Percentiles rank a stretch among this genome's conserved stretches.
These are phyloP conservation scores for Hypholoma sublateritium DNA, from an alignment of 768 basidiomycete species.

Conservation along the genomic window DNA sequence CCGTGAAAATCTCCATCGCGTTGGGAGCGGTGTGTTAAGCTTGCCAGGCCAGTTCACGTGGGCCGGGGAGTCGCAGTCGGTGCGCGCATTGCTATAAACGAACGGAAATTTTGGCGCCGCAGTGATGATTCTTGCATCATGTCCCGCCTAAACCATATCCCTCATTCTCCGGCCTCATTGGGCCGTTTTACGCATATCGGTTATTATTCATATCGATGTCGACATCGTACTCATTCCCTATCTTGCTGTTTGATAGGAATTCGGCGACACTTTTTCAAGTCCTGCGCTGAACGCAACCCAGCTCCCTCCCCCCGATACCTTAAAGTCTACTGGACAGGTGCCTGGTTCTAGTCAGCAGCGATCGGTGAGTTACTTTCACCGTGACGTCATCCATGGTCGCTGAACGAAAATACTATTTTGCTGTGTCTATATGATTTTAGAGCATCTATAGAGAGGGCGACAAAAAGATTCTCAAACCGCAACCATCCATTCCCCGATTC, in stretches of 20 bases:
- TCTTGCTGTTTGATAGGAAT: conserved; percentile 15
- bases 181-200: conserved; percentile 6
- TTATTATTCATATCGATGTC: conserved; percentile 6
- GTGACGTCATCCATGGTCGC: conserved; percentile 21
- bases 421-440: conserved; percentile 9
- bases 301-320: conserved; percentile 12
- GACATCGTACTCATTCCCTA: conserved; percentile 2
- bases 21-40: conserved; percentile 10
- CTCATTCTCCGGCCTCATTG: neutral
- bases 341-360: conserved; percentile 17
- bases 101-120: neutral
- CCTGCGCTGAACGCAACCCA: conserved; percentile 12
- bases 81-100: conserved; percentile 13
- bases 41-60: conserved; percentile 16
- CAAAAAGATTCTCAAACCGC: conserved; percentile 8
- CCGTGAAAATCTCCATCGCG: conserved; percentile 16
- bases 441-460: conserved; percentile 14
- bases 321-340: conserved; percentile 19
- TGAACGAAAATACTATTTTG: conserved; percentile 1
- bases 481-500: conserved; percentile 9
- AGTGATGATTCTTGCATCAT: neutral
- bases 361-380: conserved; percentile 24
- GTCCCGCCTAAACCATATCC: conserved; percentile 2
- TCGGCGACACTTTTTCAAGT: conserved; percentile 16
- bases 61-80: neutral